phyloP scores from a whole-genome alignment of 225 moss, liverwort and hornwort species.

The Thuidium tamariscinum region DNA sequence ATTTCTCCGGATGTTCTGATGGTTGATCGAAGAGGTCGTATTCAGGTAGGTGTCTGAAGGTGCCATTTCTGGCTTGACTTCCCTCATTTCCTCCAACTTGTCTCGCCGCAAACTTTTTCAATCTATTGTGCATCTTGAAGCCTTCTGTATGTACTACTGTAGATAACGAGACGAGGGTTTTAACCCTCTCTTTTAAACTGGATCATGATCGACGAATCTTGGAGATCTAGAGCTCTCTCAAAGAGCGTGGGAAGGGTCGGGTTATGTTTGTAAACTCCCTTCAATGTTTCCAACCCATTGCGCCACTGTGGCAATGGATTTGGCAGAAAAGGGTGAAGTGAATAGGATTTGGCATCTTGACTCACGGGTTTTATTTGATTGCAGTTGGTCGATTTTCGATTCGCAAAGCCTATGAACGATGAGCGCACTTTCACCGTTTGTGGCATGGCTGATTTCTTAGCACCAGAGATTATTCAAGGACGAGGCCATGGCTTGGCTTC shows the following conservation, averaged over 20 bases:
- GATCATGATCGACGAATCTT: neutral
- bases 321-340: neutral
- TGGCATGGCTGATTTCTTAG: constrained; percentile 65
- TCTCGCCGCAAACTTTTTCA: neutral
- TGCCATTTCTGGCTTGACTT: neutral
- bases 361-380: neutral
- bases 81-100: too few relatives aligned
- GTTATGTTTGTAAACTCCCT: neutral
- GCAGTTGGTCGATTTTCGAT: constrained; percentile 55
- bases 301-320: neutral
- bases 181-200: neutral
- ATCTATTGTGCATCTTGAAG: neutral
- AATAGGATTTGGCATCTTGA: neutral
- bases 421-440: constrained; percentile 48
- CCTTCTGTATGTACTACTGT: neutral
- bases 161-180: neutral
- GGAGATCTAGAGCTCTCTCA: neutral
- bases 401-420: constrained; percentile 38
- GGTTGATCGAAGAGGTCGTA: constrained; percentile 43
- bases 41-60: constrained; percentile 15
- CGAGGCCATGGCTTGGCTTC: constrained; percentile 48
- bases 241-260: neutral
- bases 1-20: constrained; percentile 57
- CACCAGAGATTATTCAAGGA: constrained; percentile 49
- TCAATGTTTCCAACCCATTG: neutral